Evolutionary conservation across 2,329 filamentous ascomycete genomes (phyloP).

Genomic region (Pestalotiopsis fici): DNA sequence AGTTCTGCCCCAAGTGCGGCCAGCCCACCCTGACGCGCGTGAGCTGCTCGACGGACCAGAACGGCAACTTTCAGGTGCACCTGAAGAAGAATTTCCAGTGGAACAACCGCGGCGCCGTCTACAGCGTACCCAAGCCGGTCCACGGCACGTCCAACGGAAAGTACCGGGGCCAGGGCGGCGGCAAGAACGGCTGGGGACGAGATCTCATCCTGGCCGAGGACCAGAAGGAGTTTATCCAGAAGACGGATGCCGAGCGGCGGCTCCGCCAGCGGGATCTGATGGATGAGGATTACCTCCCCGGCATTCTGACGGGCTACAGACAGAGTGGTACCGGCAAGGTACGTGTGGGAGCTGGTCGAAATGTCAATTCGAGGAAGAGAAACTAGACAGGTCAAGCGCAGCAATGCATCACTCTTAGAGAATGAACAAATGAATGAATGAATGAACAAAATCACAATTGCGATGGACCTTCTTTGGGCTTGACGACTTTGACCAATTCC

Average conservation of each 20-base stretch:
- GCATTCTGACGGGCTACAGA: constrained; percentile 80
- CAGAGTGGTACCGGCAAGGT: constrained; percentile 64
- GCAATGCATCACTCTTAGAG: constrained; percentile 18
- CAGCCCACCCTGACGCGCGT: constrained; percentile 84
- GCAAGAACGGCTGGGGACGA: constrained; percentile 84
- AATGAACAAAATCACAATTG: not conserved
- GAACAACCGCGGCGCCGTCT: constrained; percentile 91
- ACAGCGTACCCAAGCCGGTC: constrained; percentile 88
- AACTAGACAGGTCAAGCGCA: constrained; percentile 15
- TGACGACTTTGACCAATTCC: not conserved
- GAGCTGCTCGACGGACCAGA: constrained; percentile 79
- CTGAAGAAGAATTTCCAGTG: constrained; percentile 95
- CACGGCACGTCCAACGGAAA: constrained; percentile 81
- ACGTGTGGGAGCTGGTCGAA: constrained; percentile 81
- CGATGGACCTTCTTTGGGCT: not conserved
- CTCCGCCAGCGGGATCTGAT: constrained; percentile 79
- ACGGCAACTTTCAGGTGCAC: constrained; percentile 81
- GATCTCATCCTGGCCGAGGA: constrained; percentile 88
- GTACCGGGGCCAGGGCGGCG: constrained; percentile 64
- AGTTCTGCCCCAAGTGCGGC: constrained; percentile 92
- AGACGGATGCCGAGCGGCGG: constrained; percentile 64
- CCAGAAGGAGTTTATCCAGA: constrained; percentile 85
- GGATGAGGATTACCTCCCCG: constrained; percentile 91
- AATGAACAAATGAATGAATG: constrained; percentile 15
- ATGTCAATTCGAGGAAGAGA: constrained; percentile 78